Percentiles rank a stretch among this genome's conserved stretches.
phyloP scores from a whole-genome alignment of 305 asterid genomes.

The Plantago rigida region DNA sequence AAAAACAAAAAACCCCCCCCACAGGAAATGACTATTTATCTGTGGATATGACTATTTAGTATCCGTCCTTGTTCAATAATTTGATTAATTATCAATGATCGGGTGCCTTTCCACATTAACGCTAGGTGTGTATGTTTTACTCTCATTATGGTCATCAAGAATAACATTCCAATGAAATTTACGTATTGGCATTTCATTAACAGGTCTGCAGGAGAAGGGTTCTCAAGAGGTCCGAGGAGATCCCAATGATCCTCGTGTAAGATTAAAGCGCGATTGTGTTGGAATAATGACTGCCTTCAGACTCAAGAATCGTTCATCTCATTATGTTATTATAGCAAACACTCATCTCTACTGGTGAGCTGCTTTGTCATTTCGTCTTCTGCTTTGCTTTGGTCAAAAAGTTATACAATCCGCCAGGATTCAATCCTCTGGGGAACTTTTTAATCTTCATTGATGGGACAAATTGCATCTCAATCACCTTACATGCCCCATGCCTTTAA shows the following conservation, averaged over 20 bases:
- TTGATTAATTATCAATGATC: not conserved
- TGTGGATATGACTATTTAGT: too few species aligned
- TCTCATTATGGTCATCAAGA: too few species aligned
- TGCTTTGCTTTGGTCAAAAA: not conserved
- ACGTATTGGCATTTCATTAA: constrained; percentile 21
- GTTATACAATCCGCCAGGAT: not conserved
- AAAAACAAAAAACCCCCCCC: too few species aligned
- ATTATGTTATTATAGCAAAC: constrained; percentile 56
- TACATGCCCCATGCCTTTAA: too few species aligned
- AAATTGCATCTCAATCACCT: too few species aligned
- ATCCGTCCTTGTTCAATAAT: not conserved
- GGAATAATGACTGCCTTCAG: constrained; percentile 80
- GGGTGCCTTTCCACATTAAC: too few species aligned
- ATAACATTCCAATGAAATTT: not conserved
- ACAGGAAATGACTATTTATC: too few species aligned
- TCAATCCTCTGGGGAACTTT: too few species aligned
- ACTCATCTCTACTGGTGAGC: constrained; percentile 83
- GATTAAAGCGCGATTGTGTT: constrained; percentile 90
- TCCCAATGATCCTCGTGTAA: constrained; percentile 63
- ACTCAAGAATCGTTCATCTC: constrained; percentile 47
- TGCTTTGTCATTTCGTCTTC: constrained; percentile 2
- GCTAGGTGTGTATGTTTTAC: too few species aligned
- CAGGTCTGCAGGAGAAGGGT: constrained; percentile 30
- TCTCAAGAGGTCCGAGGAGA: constrained; percentile 44
- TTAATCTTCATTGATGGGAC: too few species aligned